phyloP scores from a whole-genome alignment of 441 rosid species.

The Dalechampia spathulata region DNA sequence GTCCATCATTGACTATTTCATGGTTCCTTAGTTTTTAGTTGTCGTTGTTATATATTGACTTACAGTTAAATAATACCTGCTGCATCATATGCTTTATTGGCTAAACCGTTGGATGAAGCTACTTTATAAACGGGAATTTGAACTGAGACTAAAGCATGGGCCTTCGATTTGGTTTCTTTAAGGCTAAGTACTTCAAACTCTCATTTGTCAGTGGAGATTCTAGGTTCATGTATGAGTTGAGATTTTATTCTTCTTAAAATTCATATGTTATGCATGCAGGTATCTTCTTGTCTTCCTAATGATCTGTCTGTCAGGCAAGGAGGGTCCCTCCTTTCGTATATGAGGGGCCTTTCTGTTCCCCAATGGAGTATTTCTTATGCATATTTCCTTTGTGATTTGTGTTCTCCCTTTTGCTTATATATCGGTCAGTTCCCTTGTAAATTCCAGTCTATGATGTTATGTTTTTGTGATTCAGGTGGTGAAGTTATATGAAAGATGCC shows the following conservation, averaged over 20 bases:
- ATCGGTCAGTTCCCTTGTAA: slow-evolving; percentile 11
- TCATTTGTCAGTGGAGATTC: slow-evolving; percentile 70
- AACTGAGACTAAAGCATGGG: slow-evolving; percentile 92
- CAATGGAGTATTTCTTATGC: slow-evolving; percentile 83
- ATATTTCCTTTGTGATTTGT: slow-evolving; percentile 59
- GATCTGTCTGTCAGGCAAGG: slow-evolving; percentile 88
- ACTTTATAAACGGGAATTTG: slow-evolving; percentile 83
- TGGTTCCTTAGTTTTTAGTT: slow-evolving; percentile 52
- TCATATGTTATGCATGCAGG: slow-evolving; percentile 94
- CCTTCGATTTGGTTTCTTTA: slow-evolving; percentile 83
- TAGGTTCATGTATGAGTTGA: slow-evolving; percentile 58
- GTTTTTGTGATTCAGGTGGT: slow-evolving; percentile 54
- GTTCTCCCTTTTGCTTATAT: slow-evolving; percentile 19
- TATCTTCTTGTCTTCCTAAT: slow-evolving; percentile 89
- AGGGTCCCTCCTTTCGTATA: slow-evolving; percentile 79
- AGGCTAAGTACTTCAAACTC: slow-evolving; percentile 95
- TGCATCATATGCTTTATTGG: slow-evolving; percentile 95
- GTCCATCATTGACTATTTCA: slow-evolving; percentile 23
- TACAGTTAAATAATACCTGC: slow-evolving; percentile 92
- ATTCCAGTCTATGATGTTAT: slow-evolving; percentile 18
- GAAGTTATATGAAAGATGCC: slow-evolving; percentile 88
- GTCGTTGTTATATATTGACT: slow-evolving; percentile 58
- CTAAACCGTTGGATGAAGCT: slow-evolving; percentile 98
- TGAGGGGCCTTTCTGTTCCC: slow-evolving; percentile 91
- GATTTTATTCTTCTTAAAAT: slow-evolving; percentile 51